A percentile compares a stretch with the other conserved stretches of the same genome.
phyloP scores from a whole-genome alignment of 2,329 filamentous ascomycete genomes.

The Penicillium digitatum region DNA sequence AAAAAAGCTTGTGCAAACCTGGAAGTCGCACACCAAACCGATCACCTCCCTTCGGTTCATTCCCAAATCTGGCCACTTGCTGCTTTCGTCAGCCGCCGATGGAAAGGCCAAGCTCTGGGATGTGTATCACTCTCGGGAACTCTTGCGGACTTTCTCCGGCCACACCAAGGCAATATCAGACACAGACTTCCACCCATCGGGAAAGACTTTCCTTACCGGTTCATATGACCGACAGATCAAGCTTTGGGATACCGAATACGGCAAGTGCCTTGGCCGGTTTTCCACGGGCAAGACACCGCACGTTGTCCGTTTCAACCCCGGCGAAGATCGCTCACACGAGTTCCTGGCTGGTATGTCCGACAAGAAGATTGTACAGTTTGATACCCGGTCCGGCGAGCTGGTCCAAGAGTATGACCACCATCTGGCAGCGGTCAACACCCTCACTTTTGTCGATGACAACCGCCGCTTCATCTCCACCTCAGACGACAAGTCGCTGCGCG shows the following conservation, averaged over 20 bases:
- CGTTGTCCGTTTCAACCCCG: slow-evolving; percentile 88
- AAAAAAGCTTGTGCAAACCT: slow-evolving; percentile 88
- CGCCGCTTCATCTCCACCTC: slow-evolving; percentile 96
- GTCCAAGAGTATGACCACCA: slow-evolving; percentile 99
- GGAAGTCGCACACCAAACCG: slow-evolving; percentile 78
- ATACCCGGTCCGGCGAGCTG: slow-evolving; percentile 74
- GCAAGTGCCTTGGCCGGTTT: slow-evolving; percentile 80
- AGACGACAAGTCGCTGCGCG: slow-evolving; percentile 91
- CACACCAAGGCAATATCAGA: slow-evolving; percentile 89
- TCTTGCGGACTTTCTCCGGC: slow-evolving; percentile 85
- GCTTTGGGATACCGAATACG: slow-evolving; percentile 96
- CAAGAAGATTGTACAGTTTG: slow-evolving; percentile 98
- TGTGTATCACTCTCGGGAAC: slow-evolving; percentile 81
- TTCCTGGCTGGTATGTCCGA: slow-evolving; percentile 97
- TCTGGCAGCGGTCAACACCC: slow-evolving; percentile 93
- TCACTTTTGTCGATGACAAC: slow-evolving; percentile 92
- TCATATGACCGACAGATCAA: slow-evolving; percentile 96
- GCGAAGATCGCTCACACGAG: slow-evolving; percentile 70
- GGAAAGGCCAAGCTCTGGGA: slow-evolving; percentile 92
- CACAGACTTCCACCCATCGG: slow-evolving; percentile 76
- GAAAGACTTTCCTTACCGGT: slow-evolving; percentile 81
- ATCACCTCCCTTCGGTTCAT: slow-evolving; percentile 90
- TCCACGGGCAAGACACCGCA: slow-evolving; percentile 93
- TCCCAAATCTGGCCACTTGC: slow-evolving; percentile 77
- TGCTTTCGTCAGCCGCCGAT: slow-evolving; percentile 87